These are phyloP conservation scores for Metarhizium guizhouense DNA, from an alignment of 2,329 filamentous ascomycete species.

Conservation along the genomic window DNA sequence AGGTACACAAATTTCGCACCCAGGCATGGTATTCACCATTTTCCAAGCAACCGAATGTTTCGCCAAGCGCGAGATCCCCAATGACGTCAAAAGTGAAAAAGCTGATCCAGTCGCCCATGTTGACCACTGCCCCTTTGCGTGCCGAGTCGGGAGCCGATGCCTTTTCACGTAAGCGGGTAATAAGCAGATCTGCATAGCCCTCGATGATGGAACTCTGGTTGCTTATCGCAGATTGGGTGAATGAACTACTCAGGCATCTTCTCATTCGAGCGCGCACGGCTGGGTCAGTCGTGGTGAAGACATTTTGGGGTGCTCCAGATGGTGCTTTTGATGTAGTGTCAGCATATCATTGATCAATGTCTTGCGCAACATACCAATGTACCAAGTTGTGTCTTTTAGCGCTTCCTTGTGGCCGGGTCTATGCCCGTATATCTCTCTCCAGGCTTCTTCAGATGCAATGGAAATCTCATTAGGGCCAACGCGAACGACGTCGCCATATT, in stretches of 20 bases:
- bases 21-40: conserved; percentile 13
- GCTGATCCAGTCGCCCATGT: conserved; percentile 15
- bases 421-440: not conserved
- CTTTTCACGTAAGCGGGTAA: not conserved
- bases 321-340: not conserved
- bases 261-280: not conserved
- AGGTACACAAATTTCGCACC: conserved; percentile 11
- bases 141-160: not conserved
- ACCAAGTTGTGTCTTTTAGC: not conserved
- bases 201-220: not conserved
- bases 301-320: not conserved
- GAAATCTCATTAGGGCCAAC: not conserved
- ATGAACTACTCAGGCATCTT: not conserved
- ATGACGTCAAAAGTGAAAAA: conserved; percentile 16
- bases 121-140: not conserved
- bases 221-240: not conserved
- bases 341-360: no score
- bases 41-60: conserved; percentile 14
- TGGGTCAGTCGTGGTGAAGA: not conserved
- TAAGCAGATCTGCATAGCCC: not conserved
- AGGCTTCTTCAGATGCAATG: not conserved
- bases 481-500: not conserved
- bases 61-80: conserved; percentile 17
- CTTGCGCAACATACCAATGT: not conserved
- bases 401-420: not conserved